A percentile compares a stretch with the other conserved stretches of the same genome.
phyloP scores from a whole-genome alignment of 2,329 filamentous ascomycete species.

The Clarireedia sp. region DNA sequence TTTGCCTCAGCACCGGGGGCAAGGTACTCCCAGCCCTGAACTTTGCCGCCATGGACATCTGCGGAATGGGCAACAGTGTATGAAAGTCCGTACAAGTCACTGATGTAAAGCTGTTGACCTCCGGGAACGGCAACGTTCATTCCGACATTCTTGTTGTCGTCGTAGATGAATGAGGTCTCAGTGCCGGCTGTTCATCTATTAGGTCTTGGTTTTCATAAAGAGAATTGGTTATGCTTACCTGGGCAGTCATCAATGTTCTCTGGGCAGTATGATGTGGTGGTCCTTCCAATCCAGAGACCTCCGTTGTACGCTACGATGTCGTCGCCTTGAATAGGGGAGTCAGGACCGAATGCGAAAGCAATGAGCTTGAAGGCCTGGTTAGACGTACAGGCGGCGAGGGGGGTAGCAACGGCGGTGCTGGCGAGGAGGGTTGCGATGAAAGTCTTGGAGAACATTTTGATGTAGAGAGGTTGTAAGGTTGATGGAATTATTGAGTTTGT shows the following conservation, averaged over 20 bases:
- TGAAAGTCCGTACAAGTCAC: not conserved
- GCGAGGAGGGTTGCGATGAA: conserved; percentile 9
- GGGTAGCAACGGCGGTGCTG: conserved; percentile 8
- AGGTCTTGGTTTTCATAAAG: not conserved
- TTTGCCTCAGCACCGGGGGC: not conserved
- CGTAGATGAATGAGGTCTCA: not conserved
- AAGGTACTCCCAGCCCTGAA: not conserved
- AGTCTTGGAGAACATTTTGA: conserved; percentile 13
- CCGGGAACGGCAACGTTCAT: conserved; percentile 2
- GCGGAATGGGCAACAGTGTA: not conserved
- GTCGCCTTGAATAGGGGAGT: not conserved
- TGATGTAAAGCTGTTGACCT: conserved; percentile 6
- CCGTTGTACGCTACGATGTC: not conserved
- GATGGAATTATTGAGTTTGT: too few species aligned
- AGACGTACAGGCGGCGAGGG: not conserved
- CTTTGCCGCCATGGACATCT: not conserved
- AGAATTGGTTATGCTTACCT: not conserved
- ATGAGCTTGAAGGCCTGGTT: not conserved
- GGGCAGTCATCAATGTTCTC: not conserved
- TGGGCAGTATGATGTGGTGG: conserved; percentile 17
- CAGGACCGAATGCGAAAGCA: conserved; percentile 13
- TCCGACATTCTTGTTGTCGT: not conserved
- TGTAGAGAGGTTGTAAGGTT: not conserved
- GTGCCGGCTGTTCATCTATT: not conserved
- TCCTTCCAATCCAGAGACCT: conserved; percentile 7